phyloP scores from a whole-genome alignment of 2,329 filamentous ascomycete genomes.

The Neofusicoccum parvum region DNA sequence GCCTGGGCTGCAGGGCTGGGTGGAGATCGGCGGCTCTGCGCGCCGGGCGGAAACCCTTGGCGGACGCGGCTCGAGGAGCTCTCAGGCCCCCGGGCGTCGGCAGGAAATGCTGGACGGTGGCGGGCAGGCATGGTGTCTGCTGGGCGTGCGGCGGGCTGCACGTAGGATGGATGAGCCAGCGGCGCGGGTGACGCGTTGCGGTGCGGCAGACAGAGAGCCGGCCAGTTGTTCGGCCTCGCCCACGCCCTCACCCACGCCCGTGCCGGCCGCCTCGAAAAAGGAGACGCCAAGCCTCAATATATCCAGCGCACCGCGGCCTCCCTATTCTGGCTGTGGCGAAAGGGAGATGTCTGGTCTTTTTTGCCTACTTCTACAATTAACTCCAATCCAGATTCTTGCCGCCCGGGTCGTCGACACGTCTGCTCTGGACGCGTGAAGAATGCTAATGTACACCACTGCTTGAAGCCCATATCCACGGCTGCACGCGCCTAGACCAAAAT shows the following conservation, averaged over 20 bases:
- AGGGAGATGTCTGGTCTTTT: neutral
- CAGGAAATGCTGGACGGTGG: too few species aligned
- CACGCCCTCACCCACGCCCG: too few species aligned
- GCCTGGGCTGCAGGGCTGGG: neutral
- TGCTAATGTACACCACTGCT: neutral
- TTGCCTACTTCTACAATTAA: neutral
- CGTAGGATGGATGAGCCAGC: neutral
- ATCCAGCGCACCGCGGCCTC: neutral
- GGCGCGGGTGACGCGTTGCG: neutral
- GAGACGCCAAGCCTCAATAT: constrained; percentile 4
- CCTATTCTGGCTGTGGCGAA: neutral
- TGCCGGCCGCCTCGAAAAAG: neutral
- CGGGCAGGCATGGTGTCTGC: too few species aligned
- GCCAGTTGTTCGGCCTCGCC: too few species aligned
- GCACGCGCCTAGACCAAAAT: neutral
- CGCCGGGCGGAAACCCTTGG: constrained; percentile 9
- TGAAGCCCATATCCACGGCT: neutral
- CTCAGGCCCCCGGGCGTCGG: neutral
- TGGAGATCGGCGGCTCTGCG: neutral
- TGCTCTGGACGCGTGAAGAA: too few species aligned
- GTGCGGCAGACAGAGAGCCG: neutral
- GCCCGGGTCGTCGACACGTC: neutral
- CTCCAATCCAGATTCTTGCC: neutral
- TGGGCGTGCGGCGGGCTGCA: too few species aligned
- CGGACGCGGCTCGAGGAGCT: neutral